A percentile compares a stretch with the other conserved stretches of the same genome.
phyloP scores from a whole-genome alignment of 345 rosid species.

The Eucalyptus microcorys region DNA sequence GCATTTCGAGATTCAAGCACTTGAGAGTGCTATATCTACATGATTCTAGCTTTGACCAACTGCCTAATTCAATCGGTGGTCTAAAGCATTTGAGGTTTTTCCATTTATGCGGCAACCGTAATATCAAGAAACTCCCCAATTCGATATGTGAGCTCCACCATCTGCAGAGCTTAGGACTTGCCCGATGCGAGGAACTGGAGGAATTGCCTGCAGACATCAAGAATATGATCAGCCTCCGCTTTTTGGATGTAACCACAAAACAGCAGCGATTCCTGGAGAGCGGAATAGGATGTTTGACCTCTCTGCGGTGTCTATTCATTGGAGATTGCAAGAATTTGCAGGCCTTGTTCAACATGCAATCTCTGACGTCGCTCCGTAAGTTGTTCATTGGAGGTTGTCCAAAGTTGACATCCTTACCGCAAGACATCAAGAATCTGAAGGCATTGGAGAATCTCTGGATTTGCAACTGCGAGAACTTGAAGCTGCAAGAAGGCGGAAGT shows the following conservation, averaged over 20 bases:
- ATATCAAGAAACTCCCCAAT: background rate
- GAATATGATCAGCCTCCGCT: constrained; percentile 1
- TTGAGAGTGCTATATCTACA: background rate
- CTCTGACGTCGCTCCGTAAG: background rate
- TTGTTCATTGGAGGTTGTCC: background rate
- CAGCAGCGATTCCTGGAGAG: background rate
- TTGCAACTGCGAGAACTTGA: background rate
- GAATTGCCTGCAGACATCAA: constrained; percentile 2
- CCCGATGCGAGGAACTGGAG: background rate
- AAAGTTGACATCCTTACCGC: background rate
- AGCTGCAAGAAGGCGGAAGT: background rate
- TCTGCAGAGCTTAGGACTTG: constrained; percentile 2
- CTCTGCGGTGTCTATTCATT: background rate
- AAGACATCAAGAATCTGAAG: background rate
- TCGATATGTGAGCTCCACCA: constrained; percentile 5
- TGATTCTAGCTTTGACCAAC: background rate
- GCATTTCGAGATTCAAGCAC: background rate
- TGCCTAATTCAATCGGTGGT: background rate
- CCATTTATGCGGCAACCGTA: background rate
- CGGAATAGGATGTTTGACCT: constrained; percentile 2
- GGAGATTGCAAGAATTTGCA: constrained; percentile 1
- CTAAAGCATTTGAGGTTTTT: constrained; percentile 17
- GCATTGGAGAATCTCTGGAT: background rate
- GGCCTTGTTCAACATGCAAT: background rate
- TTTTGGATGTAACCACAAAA: background rate